Conservation (phyloP, 2,329 filamentous ascomycete genomes). For the Gaeumannomyces tritici region DNA sequence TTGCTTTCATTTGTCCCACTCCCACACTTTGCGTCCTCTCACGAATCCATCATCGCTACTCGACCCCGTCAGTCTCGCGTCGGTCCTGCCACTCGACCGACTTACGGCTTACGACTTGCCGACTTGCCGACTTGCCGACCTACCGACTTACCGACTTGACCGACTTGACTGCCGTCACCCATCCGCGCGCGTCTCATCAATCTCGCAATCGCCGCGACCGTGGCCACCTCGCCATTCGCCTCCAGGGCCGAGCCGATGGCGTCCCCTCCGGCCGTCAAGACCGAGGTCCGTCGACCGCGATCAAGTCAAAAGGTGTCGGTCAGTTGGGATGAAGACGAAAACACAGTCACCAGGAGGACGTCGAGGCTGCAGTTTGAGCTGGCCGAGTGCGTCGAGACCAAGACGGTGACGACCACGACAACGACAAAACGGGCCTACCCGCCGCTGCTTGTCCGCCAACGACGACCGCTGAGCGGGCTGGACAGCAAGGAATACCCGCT, state of each 20-base stretch:
- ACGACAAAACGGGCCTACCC: conserved; percentile 80
- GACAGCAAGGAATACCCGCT: conserved; percentile 88
- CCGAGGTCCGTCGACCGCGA: conserved; percentile 20
- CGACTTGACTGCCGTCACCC: too few species aligned
- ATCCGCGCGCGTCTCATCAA: too few species aligned
- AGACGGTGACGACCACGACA: conserved; percentile 80
- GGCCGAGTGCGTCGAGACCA: conserved; percentile 57
- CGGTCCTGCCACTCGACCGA: too few species aligned
- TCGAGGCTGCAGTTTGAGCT: conserved; percentile 43
- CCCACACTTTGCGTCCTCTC: not conserved
- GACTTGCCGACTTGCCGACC: too few species aligned
- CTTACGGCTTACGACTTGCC: too few species aligned
- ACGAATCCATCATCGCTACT: too few species aligned
- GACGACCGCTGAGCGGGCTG: conserved; percentile 59
- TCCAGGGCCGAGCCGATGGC: too few species aligned
- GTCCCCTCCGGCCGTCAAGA: conserved; percentile 12
- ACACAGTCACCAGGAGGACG: conserved; percentile 11
- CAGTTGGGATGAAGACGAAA: conserved; percentile 22
- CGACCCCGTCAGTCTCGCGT: too few species aligned
- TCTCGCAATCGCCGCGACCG: too few species aligned
- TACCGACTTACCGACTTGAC: too few species aligned
- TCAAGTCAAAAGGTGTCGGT: conserved; percentile 24
- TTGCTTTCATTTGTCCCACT: too few species aligned
- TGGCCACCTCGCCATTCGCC: too few species aligned
- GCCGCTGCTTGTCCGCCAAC: conserved; percentile 69